Evolutionary conservation across 371 early-diverging fungal genomes (phyloP).

Genomic region (Rhizopus arrhizus): DNA sequence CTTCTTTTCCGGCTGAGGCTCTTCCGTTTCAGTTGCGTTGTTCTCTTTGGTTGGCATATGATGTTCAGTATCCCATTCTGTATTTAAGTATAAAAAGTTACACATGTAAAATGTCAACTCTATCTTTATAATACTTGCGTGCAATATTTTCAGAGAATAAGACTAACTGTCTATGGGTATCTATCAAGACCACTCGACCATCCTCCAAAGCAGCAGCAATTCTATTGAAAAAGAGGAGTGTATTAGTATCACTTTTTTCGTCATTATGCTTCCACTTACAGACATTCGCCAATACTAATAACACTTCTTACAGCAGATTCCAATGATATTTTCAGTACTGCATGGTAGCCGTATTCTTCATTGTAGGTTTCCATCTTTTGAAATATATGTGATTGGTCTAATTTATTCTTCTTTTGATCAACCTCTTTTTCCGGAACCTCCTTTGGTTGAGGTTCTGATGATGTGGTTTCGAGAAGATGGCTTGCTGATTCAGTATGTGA

Average conservation of each 20-base stretch:
- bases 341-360: slow-evolving; percentile 15
- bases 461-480: background rate
- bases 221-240: slow-evolving; percentile 11
- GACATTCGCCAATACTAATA: slow-evolving; percentile 23
- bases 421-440: background rate
- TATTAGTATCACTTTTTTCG: background rate
- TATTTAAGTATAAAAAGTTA: background rate
- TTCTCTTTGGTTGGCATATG: slow-evolving; percentile 7
- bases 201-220: slow-evolving; percentile 28
- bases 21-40: slow-evolving; percentile 14
- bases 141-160: slow-evolving; percentile 25
- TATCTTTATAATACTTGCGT: slow-evolving; percentile 14
- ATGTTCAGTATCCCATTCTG: slow-evolving; percentile 8
- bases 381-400: slow-evolving; percentile 5
- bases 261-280: slow-evolving; percentile 18
- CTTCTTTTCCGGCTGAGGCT: slow-evolving; percentile 8
- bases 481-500: background rate
- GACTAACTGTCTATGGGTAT: slow-evolving; percentile 18
- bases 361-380: slow-evolving; percentile 6
- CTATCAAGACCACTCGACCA: slow-evolving; percentile 20
- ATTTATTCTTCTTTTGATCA: background rate
- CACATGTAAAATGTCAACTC: background rate
- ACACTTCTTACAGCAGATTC: slow-evolving; percentile 16
- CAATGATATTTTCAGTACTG: slow-evolving; percentile 7
- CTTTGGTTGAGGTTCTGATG: slow-evolving; percentile 11